phyloP scores from a whole-genome alignment of 202 grass and related monocot species.

The Zizania palustris region DNA sequence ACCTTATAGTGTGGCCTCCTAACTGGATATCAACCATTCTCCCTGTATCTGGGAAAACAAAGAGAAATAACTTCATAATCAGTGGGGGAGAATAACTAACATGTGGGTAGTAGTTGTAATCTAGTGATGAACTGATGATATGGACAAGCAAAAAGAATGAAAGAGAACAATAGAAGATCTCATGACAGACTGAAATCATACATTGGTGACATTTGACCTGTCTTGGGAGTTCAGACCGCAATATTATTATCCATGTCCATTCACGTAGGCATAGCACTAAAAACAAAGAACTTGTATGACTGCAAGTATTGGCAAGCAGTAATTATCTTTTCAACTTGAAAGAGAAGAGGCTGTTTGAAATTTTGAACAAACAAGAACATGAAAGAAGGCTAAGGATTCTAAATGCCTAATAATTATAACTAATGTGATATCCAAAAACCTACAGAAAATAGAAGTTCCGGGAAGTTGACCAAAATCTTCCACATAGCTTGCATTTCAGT shows the following conservation, averaged over 20 bases:
- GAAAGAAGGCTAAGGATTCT: neutral
- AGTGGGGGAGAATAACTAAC: neutral
- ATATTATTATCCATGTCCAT: neutral
- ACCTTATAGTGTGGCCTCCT: slow-evolving; percentile 68
- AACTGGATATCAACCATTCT: slow-evolving; percentile 71
- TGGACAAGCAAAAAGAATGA: neutral
- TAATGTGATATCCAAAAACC: neutral
- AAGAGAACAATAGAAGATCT: neutral
- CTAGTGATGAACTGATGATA: neutral
- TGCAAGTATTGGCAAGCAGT: neutral
- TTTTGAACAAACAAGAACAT: neutral
- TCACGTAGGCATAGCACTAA: neutral
- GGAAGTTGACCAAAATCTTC: neutral
- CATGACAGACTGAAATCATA: neutral
- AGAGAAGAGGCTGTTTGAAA: neutral
- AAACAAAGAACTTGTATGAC: neutral
- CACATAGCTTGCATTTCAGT: neutral
- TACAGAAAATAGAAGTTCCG: neutral
- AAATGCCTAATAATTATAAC: neutral
- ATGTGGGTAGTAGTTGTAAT: neutral
- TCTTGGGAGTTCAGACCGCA: slow-evolving; percentile 13
- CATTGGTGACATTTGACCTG: neutral
- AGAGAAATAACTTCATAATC: neutral
- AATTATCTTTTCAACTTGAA: neutral
- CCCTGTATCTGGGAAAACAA: slow-evolving; percentile 11